phyloP scores from a whole-genome alignment of 1,139 yeast species.

The Saccharomyces hybrid region DNA sequence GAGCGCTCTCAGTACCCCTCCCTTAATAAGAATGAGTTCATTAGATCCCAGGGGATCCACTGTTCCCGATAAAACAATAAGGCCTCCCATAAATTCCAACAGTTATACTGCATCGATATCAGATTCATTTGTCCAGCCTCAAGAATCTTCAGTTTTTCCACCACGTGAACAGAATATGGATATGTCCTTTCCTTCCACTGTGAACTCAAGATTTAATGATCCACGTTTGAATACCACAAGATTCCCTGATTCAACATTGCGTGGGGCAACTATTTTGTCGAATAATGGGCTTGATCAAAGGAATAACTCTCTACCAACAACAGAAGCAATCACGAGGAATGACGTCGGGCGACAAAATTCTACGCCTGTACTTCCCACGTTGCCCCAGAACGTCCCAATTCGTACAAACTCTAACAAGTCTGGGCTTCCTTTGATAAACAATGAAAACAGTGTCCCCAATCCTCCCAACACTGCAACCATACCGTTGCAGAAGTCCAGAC shows the following conservation, averaged over 20 bases:
- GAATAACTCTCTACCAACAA: not conserved
- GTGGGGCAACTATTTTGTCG: not conserved
- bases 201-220: not conserved
- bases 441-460: not conserved
- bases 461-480: not conserved
- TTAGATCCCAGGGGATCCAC: not conserved
- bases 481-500: conserved; percentile 7
- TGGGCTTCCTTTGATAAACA: not conserved
- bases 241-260: not conserved
- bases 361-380: not conserved
- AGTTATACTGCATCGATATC: not conserved
- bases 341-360: not conserved
- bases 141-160: not conserved
- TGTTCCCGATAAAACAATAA: not conserved
- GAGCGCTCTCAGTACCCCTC: not conserved
- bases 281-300: not conserved
- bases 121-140: not conserved
- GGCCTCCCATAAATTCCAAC: not conserved
- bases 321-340: not conserved
- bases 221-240: not conserved
- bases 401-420: not conserved
- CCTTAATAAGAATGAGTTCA: not conserved
- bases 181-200: not conserved
- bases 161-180: not conserved
- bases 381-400: not conserved